These are phyloP conservation scores for Corrigiola litoralis DNA, from an alignment of 179 eudicot species.

Conservation along the genomic window DNA sequence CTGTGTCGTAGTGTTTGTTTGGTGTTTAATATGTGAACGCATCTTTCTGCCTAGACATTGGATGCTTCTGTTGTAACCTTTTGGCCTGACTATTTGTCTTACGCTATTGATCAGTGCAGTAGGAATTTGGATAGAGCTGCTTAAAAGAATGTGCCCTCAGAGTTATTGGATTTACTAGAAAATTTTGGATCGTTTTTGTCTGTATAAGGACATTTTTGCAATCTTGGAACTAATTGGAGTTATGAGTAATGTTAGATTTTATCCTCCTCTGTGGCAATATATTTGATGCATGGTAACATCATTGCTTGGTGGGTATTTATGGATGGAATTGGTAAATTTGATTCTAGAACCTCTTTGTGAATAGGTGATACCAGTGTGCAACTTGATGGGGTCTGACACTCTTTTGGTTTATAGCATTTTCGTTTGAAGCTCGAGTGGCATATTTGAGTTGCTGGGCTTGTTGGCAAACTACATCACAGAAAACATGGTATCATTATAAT, in stretches of 20 bases:
- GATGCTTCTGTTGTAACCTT: background rate
- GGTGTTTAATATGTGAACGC: background rate
- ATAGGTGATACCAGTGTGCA: background rate
- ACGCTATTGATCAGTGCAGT: background rate
- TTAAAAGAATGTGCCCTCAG: background rate
- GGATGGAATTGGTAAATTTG: background rate
- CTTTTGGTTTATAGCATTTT: background rate
- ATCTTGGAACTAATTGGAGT: background rate
- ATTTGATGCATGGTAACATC: background rate
- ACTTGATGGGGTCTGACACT: background rate
- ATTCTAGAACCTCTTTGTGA: background rate
- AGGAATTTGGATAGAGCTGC: background rate
- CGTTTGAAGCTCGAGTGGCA: background rate
- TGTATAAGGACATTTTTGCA: background rate
- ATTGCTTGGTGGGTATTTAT: background rate
- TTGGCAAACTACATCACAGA: background rate
- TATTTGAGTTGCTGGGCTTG: background rate
- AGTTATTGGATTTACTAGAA: background rate
- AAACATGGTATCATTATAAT: slow-evolving; percentile 5
- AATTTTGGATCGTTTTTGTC: background rate
- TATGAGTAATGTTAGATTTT: background rate
- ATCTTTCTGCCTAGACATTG: background rate
- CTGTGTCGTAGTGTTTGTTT: background rate
- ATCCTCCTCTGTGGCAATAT: background rate
- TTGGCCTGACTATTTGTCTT: background rate